Evolutionary conservation across 2,329 filamentous ascomycete genomes (phyloP).

Genomic region (Colletotrichum sp.): DNA sequence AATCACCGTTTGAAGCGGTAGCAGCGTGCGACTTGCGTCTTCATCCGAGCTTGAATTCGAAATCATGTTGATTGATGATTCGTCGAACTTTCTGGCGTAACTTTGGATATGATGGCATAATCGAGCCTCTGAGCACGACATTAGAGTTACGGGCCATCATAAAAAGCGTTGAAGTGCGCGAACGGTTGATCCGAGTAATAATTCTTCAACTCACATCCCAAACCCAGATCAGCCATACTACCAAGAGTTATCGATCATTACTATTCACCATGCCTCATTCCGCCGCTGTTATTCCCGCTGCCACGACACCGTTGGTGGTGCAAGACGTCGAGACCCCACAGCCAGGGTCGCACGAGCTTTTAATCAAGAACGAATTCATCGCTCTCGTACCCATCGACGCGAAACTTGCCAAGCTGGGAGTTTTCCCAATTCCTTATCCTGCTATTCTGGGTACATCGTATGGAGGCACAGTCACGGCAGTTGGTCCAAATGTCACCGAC

Average conservation of each 20-base stretch:
- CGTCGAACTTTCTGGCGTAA: neutral
- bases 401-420: conserved; percentile 27
- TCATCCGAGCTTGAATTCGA: neutral
- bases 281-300: conserved; percentile 9
- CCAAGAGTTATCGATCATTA: neutral
- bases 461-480: conserved; percentile 26
- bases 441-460: conserved; percentile 22
- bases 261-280: neutral
- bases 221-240: neutral
- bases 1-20: neutral
- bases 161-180: neutral
- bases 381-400: conserved; percentile 33
- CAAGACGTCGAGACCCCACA: conserved; percentile 9
- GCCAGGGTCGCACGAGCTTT: conserved; percentile 25
- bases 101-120: neutral
- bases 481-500: conserved; percentile 24
- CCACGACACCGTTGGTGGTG: conserved; percentile 3
- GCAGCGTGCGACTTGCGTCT: neutral
- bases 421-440: conserved; percentile 22
- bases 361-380: conserved; percentile 29
- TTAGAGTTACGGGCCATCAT: neutral
- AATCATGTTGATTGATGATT: neutral
- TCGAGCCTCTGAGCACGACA: neutral
- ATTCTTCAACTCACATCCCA: neutral
- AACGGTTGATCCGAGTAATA: neutral